Evolutionary conservation across 441 rosid species (phyloP), one percentile per base, ranked within the genome.

Genomic region (Adansonia rubrostipa): DNA sequence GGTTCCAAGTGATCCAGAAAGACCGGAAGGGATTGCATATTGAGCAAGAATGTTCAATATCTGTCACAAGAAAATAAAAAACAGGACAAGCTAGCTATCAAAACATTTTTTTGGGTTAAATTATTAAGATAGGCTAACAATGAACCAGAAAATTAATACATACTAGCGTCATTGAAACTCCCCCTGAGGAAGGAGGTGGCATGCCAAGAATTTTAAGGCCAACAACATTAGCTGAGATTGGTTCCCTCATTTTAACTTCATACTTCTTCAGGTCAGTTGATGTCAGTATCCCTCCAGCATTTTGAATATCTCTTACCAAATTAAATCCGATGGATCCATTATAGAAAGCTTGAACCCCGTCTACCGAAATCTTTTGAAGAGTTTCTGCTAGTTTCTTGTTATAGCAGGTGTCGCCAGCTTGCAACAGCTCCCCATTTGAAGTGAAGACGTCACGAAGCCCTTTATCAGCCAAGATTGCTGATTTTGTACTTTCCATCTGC

Each of bases 121-220:
- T 28, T 28, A 28, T 28, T 28, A 28, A 28, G 2, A 28, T 28
- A 28, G 33, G 33, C 40, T 63, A 47, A 58, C 56, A 9, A 63
- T 7, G 28, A n/a, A 0, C 3, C 36, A 15, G 36, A 24, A 0
- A 28, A 28, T 28, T 10, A 1, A 1, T 14, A 78, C 90, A 85
- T 85, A 88, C 92, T 54, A 91, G 90, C 51, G 80, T 78, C 91
- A 90, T 86, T 63, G 90, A 83, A 50, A 87, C 84, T 4, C 89
- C 91, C 2, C 93, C 93, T 0, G 91, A 79, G 45, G 91, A 89
- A 77, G 96, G 93, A 20, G 96, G 92, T 42, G 92, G 93, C 92
- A 89, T 90, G 70, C 90, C 79, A 0, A 89, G 78, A 14, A 92
- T 47, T 73, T 78, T 17, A n/a, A 82, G 83, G 66, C 90, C 93